Base-by-base conservation (phyloP, 2,329 filamentous ascomycete genomes). In the Fusarium dlaminii region DNA sequence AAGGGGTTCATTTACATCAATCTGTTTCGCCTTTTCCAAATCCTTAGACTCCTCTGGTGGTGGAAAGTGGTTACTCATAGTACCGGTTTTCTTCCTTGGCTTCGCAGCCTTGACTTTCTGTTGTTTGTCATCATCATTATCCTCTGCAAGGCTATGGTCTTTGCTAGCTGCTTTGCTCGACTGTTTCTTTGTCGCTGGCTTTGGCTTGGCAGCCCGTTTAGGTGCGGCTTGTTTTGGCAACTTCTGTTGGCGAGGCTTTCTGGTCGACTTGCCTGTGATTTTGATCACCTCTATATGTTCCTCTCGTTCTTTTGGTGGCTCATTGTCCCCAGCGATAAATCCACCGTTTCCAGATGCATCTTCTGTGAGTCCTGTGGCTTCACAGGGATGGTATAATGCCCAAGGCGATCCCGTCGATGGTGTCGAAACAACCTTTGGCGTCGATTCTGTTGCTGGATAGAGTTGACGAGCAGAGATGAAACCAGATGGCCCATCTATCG, bases 391-490 rank as follows among this genome's bases (percentile, higher is more conserved):
- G 12, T 22, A 3, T 12, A 40, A 8, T 32, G 46, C n/a, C 27
- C 15, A n/a, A 18, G 37, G 39, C 22, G 22, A 43, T 30, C 12
- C 40, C 7, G 34, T 20, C 20, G n/a, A 64, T 22, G 54, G 22
- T 8, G 37, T 39, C 8, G 58, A 39, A 55, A 30, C 36, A n/a
- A 34, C 32, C 8, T 72, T 73, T 24, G 18, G 51, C 7, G 45
- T 77, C 24, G 79, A 75, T 45, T 82, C 80, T 11, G 80, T 81
- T 15, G 81, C 75, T 56, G 78, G 76, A 75, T 82, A 81, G 9
- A 86, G 72, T 29, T 77, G 81, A 17, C 84, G 80, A 32, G 86
- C 84, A 66, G 81, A 86, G 6, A 84, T 84, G 60, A 87, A 88
- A 0, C 81, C 79, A 17, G 75, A 77, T 22, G 77, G 70, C 5